Evolutionary conservation across 106 monocot genomes (phyloP), one percentile per base, ranked within the genome.

Genomic region (Dendrobium huoshanense): DNA sequence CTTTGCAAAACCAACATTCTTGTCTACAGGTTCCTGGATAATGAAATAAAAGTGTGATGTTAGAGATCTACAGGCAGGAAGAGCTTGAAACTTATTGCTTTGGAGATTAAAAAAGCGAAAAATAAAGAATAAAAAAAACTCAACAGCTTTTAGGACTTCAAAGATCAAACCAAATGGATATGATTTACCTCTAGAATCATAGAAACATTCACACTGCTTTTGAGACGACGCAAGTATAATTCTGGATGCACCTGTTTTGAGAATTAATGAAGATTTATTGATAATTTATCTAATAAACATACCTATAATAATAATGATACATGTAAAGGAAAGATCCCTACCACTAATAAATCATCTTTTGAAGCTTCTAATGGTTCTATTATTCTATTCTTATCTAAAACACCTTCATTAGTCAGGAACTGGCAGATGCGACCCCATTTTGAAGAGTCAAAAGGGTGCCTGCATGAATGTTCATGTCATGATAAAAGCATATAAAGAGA

Each of bases 381-480:
- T 44, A 92, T 80, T 55, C 67, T 89, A 77, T 19, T 73, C 82
- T 89, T 92, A 41, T 92, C 86, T 76, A 97, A 82, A 81, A 80
- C 33, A 10, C 85, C 87, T 83, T 90, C 94, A 79, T 86, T 88
- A 67, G 88, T 85, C 55, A 97, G 86, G 81, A 89, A 97, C 31
- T 81, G 82, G 80, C 90, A 90, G 48, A 97, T 92, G 8, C 88
- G 91, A 41, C 82, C 88, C 95, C 90, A 92, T 82, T 92, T 95
- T 51, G 88, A 87, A 77, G 90, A 92, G 88, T 96, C 96, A 94
- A 96, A 96, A 29, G 96, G 96, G 55, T 96, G 96, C 86, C 96
- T 96, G 80, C 78, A 82, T 9, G 47, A 75, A 20, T 41, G 18
- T 19, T 80, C 24, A 18, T 45, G 17, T 29, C 49, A 27, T 1